A percentile compares a stretch with the other conserved stretches of the same genome.
Conservation (phyloP, 352 stramenopile species). For the Globisporangium megalacanthum region DNA sequence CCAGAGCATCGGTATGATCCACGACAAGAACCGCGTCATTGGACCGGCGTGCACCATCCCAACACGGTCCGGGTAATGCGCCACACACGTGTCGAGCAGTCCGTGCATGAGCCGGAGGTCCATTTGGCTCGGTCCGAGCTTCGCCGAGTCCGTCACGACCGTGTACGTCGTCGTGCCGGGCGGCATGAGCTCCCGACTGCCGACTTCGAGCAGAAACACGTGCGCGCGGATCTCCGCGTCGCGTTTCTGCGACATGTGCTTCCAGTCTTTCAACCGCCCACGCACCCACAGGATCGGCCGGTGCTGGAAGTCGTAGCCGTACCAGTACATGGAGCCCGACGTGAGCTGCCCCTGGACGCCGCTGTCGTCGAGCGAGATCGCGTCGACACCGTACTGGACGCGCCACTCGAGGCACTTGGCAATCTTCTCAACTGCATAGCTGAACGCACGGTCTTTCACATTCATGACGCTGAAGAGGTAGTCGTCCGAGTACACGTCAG, state of each 20-base stretch:
- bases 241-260: conserved; percentile 38
- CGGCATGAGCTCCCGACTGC: conserved; percentile 49
- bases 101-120: conserved; percentile 59
- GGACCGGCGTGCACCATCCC: conserved; percentile 52
- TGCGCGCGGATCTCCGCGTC: conserved; percentile 51
- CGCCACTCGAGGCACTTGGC: conserved; percentile 47
- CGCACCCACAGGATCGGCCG: conserved; percentile 65
- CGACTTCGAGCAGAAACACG: conserved; percentile 52
- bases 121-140: conserved; percentile 38
- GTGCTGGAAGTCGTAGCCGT: conserved; percentile 63
- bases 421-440: conserved; percentile 60
- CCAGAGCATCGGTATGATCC: conserved; percentile 44
- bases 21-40: conserved; percentile 51
- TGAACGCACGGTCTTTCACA: conserved; percentile 55
- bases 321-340: conserved; percentile 65
- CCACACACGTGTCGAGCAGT: conserved; percentile 55
- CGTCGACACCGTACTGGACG: conserved; percentile 34
- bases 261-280: conserved; percentile 53
- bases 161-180: conserved; percentile 53
- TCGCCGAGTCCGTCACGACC: conserved; percentile 49
- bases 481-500: conserved; percentile 45
- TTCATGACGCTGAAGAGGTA: conserved; percentile 56
- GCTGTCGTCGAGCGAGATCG: conserved; percentile 24
- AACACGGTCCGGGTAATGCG: conserved; percentile 64
- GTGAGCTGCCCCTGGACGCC: conserved; percentile 31